These are phyloP conservation scores for Picea engelmannii DNA, from an alignment of 83 land plant species.

Conservation along the genomic window DNA sequence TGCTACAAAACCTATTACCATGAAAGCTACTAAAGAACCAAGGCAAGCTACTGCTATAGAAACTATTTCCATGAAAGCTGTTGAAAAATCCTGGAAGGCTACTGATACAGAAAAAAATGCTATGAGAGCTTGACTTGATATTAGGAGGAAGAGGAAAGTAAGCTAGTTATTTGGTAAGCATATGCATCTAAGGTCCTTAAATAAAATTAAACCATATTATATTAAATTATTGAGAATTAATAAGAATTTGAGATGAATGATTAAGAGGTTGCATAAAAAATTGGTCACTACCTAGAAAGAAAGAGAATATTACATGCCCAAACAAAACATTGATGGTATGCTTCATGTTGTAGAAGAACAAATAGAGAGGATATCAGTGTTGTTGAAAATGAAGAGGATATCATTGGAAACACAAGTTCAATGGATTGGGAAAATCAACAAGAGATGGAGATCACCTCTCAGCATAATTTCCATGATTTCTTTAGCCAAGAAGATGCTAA, in stretches of 20 bases:
- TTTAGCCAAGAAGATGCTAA: neutral
- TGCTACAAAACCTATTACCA: too few species aligned
- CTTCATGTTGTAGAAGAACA: neutral
- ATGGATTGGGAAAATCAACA: neutral
- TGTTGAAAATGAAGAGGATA: neutral
- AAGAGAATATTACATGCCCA: conserved; percentile 13
- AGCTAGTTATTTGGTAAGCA: too few species aligned
- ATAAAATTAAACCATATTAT: too few species aligned
- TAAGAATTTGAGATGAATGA: neutral
- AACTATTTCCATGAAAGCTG: too few species aligned
- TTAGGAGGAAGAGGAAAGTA: conserved; percentile 13
- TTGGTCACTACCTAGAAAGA: too few species aligned
- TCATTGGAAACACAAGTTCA: neutral
- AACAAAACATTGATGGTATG: neutral
- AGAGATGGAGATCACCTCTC: neutral
- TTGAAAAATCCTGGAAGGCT: too few species aligned
- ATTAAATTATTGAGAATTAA: too few species aligned
- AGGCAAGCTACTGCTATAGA: too few species aligned
- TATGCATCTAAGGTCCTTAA: too few species aligned
- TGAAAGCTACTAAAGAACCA: neutral
- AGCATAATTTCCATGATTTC: neutral
- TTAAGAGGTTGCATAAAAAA: conserved; percentile 3
- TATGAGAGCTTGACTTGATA: too few species aligned
- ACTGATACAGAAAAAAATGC: too few species aligned
- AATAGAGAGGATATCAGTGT: neutral